Evolutionary conservation across 2,329 filamentous ascomycete genomes (phyloP).

Genomic region (Dactylellina drechsleri): DNA sequence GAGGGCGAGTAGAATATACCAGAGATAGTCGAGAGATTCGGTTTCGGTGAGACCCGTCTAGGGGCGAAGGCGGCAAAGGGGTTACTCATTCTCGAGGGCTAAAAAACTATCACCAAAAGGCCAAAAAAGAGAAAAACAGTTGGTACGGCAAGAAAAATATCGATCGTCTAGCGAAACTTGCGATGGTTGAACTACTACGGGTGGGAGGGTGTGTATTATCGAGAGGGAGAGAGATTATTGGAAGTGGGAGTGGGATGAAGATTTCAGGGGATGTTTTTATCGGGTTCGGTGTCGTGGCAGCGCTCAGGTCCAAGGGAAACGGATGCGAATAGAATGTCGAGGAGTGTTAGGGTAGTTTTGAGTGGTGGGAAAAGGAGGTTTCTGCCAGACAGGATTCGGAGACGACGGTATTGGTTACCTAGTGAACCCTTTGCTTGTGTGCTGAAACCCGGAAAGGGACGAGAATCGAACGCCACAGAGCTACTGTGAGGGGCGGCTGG

Average conservation of each 20-base stretch:
- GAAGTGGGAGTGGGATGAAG: conserved; percentile 16
- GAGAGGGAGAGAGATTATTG: not conserved
- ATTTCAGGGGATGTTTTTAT: conserved; percentile 37
- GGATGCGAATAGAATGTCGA: conserved; percentile 43
- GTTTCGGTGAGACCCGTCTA: conserved; percentile 46
- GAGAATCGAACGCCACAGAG: conserved; percentile 46
- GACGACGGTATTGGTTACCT: conserved; percentile 26
- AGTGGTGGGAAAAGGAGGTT: conserved; percentile 43
- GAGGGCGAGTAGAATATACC: not conserved
- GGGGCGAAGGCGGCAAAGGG: conserved; percentile 37
- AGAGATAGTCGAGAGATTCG: not conserved
- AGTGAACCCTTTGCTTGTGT: conserved; percentile 17
- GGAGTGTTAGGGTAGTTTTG: conserved; percentile 21
- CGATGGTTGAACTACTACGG: not conserved
- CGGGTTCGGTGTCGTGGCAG: conserved; percentile 29
- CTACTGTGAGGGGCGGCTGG: conserved; percentile 32
- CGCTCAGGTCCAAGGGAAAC: conserved; percentile 40
- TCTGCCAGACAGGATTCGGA: conserved; percentile 33
- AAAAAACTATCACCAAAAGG: not conserved
- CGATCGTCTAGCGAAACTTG: not conserved
- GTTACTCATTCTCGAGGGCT: conserved; percentile 38
- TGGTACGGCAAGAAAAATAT: not conserved
- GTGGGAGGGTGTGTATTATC: conserved; percentile 4
- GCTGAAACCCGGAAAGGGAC: conserved; percentile 46
- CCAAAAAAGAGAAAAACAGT: not conserved